Conservation (phyloP, 2,329 filamentous ascomycete species). For the Xylariaceae sp. region DNA sequence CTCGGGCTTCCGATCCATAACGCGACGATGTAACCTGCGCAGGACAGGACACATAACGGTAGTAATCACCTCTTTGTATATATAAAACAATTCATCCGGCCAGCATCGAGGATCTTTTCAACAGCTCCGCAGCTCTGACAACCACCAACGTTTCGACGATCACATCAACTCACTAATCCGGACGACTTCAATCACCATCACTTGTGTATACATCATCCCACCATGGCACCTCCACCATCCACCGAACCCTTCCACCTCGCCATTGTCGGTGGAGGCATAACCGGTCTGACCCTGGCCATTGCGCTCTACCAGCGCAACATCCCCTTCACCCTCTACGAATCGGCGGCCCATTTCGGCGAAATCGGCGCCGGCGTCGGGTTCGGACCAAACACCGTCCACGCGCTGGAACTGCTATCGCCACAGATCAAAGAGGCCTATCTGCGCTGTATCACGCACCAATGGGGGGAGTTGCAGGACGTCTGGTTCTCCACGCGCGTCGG, state of each 20-base stretch:
- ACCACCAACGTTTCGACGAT: not conserved
- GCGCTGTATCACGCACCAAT: conserved; percentile 27
- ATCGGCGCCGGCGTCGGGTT: conserved; percentile 36
- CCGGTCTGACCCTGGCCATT: conserved; percentile 34
- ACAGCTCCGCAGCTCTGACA: not conserved
- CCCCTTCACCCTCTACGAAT: conserved; percentile 34
- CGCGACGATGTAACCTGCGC: not conserved
- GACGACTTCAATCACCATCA: not conserved
- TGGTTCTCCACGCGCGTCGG: conserved; percentile 27
- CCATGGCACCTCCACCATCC: conserved; percentile 7
- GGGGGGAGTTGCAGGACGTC: conserved; percentile 16
- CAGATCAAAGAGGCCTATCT: conserved; percentile 27
- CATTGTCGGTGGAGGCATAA: conserved; percentile 39
- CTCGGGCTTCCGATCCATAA: not conserved
- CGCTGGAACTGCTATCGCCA: conserved; percentile 30
- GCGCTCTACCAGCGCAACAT: conserved; percentile 29
- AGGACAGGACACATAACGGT: not conserved
- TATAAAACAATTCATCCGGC: no score
- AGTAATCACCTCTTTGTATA: no score
- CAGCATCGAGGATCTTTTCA: no score
- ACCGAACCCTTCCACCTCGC: conserved; percentile 31
- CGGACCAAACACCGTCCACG: conserved; percentile 32
- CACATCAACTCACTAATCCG: not conserved
- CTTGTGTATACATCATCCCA: not conserved
- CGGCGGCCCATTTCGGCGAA: conserved; percentile 31